phyloP scores from a whole-genome alignment of 1,284 basidiomycete genomes.

The Ceratobasidium sp. region DNA sequence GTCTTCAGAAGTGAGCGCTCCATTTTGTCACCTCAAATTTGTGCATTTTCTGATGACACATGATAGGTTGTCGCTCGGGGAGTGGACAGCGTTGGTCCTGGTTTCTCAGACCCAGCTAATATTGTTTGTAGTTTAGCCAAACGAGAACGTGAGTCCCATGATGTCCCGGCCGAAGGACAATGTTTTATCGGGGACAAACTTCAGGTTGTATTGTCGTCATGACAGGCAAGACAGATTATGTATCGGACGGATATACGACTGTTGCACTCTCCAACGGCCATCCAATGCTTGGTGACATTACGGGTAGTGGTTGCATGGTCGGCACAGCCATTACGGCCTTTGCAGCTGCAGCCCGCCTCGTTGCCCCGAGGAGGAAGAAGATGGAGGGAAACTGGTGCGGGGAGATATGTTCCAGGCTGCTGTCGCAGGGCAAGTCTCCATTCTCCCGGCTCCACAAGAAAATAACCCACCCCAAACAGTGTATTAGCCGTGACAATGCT shows the following conservation, averaged over 20 bases:
- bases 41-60: conserved; percentile 20
- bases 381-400: conserved; percentile 59
- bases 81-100: conserved; percentile 82
- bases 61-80: conserved; percentile 77
- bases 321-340: conserved; percentile 80
- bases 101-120: conserved; percentile 74
- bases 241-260: conserved; percentile 81
- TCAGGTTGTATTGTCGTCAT: conserved; percentile 82
- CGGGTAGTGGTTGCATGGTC: conserved; percentile 89
- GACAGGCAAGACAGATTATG: conserved; percentile 83
- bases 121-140: conserved; percentile 77
- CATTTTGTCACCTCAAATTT: not conserved
- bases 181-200: not conserved
- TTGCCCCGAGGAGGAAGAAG: conserved; percentile 43
- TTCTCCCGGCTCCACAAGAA: not conserved
- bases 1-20: conserved; percentile 65
- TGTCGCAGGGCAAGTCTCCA: conserved; percentile 69
- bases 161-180: not conserved
- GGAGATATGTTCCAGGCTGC: conserved; percentile 79
- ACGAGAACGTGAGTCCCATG: conserved; percentile 67
- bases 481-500: conserved; percentile 84
- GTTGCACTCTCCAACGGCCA: conserved; percentile 80
- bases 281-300: conserved; percentile 76
- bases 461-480: conserved; percentile 51
- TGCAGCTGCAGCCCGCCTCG: conserved; percentile 70